Evolutionary conservation across 371 early-diverging fungal species (phyloP), one percentile per base, ranked within the genome.

Genomic region (Mucor indicus): DNA sequence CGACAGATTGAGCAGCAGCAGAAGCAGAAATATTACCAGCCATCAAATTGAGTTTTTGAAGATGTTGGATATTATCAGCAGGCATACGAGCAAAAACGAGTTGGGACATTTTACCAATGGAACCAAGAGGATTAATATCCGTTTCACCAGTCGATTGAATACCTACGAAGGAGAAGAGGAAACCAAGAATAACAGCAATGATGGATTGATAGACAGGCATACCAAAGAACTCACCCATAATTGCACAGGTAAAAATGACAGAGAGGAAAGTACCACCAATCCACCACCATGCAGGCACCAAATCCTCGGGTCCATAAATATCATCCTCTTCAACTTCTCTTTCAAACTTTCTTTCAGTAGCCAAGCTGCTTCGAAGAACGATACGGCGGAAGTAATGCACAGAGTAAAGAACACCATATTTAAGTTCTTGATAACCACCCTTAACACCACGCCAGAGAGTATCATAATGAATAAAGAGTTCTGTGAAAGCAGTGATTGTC

Each of bases 131-230:
- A 45, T 81, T 85, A 49, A 85, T 85, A 69, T 83, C 84, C 3
- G 84, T 85, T 44, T 79, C 81, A 63, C 82, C 86, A 39, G 81
- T 40, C 23, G 85, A 75, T 64, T 85, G 85, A 39, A 83, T 62
- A 55, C 84, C 87, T 33, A 87, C 80, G 48, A 86, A 85, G 39
- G 87, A 69, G 16, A 89, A 57, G 48, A 85, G 36, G 56, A 89
- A 86, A 36, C 77, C 87, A 24, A 86, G 62, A 24, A 85, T 50
- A 27, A 86, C 64, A 37, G 87, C 79, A n/a, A 86, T 30, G 38
- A 86, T 72, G 33, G 62, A 63, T 50, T 73, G 72, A 33, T 79
- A 76, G 1, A 79, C 75, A 4, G 74, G 75, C 62, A 81, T 77
- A 23, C 72, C 66, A 54, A 85, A 81, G 55, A 68, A 74, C 40